phyloP scores from a whole-genome alignment of 139 green algal species.

The Haematococcus lacustris region DNA sequence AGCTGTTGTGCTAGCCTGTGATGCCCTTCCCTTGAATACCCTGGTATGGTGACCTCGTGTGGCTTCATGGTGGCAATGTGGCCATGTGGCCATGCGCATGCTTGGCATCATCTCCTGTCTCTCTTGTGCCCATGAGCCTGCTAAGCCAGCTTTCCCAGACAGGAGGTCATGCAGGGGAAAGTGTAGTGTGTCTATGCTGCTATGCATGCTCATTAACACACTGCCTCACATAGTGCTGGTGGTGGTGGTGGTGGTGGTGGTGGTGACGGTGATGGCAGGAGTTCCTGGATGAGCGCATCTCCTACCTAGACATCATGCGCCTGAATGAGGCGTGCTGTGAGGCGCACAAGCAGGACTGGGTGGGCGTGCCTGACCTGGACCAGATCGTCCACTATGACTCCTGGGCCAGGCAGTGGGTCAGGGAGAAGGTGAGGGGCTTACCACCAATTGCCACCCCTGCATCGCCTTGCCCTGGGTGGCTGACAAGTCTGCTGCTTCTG shows the following conservation, averaged over 20 bases:
- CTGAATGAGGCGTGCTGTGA: constrained; percentile 90
- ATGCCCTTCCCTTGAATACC: not conserved
- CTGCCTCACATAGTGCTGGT: not conserved
- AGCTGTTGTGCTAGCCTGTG: no score
- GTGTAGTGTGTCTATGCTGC: not conserved
- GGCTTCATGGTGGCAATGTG: not conserved
- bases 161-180: not conserved
- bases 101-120: no score
- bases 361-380: constrained; percentile 73
- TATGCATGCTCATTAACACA: not conserved
- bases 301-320: constrained; percentile 90
- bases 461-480: no score
- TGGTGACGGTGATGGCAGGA: constrained; percentile 12
- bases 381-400: constrained; percentile 93
- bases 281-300: constrained; percentile 89
- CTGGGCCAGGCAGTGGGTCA: constrained; percentile 79
- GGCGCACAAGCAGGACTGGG: constrained; percentile 71
- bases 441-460: no score
- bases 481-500: no score
- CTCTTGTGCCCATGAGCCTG: no score
- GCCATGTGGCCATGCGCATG: no score
- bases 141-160: not conserved
- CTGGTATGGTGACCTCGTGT: not conserved
- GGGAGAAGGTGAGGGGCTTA: constrained; percentile 39
- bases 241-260: not conserved